Evolutionary conservation across 1,139 yeast genomes (phyloP).

Genomic region (Pichia terricola): DNA sequence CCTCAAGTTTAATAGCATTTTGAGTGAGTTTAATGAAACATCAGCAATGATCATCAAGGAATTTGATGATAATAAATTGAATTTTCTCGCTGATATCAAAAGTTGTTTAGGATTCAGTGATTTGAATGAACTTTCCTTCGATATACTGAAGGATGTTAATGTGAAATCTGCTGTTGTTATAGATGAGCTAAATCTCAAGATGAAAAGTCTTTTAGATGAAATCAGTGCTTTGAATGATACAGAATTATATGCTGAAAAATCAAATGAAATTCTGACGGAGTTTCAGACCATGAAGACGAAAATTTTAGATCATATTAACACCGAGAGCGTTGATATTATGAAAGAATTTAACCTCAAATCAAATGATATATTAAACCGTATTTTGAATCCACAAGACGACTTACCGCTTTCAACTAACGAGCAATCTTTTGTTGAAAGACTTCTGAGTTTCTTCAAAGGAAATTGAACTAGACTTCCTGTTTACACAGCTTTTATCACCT

Average conservation of each 20-base stretch:
- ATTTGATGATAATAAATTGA: conserved; percentile 26
- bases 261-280: conserved; percentile 1
- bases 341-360: conserved; percentile 29
- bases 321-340: conserved; percentile 29
- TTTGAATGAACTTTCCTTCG: conserved; percentile 27
- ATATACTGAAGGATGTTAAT: background rate
- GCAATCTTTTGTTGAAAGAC: background rate
- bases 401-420: background rate
- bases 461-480: no score
- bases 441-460: background rate
- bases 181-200: conserved; percentile 13
- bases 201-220: conserved; percentile 14
- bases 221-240: conserved; percentile 11
- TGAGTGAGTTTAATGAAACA: conserved; percentile 27
- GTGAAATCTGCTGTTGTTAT: conserved; percentile 1
- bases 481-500: no score
- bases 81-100: conserved; percentile 1
- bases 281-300: background rate
- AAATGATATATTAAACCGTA: background rate
- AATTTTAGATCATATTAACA: conserved; percentile 15
- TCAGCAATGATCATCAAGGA: conserved; percentile 23
- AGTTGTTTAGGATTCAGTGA: conserved; percentile 21
- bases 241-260: conserved; percentile 14
- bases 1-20: conserved; percentile 11
- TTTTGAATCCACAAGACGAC: background rate